Conservation (phyloP, 1,284 basidiomycete genomes). For the Trametes versicolor region DNA sequence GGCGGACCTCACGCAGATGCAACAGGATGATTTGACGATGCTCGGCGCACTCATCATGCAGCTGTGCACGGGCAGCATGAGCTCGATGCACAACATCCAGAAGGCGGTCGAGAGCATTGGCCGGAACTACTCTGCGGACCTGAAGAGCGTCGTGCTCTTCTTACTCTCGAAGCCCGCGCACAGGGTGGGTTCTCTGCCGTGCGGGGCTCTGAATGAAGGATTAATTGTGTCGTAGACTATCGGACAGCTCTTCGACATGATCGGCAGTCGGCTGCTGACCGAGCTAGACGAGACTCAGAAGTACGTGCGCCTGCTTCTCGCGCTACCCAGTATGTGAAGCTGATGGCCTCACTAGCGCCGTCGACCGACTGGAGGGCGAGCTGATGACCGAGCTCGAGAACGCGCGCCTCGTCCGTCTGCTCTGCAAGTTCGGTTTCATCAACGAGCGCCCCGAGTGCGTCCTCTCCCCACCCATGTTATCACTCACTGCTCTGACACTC, state of each 20-base stretch:
- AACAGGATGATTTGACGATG: constrained; percentile 90
- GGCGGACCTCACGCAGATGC: constrained; percentile 64
- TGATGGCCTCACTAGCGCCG: constrained; percentile 59
- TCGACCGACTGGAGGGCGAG: constrained; percentile 87
- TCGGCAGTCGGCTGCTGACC: constrained; percentile 76
- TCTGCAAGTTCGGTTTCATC: constrained; percentile 98
- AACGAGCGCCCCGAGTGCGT: constrained; percentile 97
- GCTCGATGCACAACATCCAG: constrained; percentile 71
- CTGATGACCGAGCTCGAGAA: constrained; percentile 96
- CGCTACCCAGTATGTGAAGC: neutral
- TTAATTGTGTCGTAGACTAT: constrained; percentile 62
- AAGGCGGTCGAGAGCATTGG: constrained; percentile 84
- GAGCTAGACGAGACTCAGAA: constrained; percentile 89
- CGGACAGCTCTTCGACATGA: constrained; percentile 82
- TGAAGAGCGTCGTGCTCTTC: constrained; percentile 85
- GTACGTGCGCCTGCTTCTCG: constrained; percentile 53
- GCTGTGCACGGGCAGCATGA: constrained; percentile 77
- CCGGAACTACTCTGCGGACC: constrained; percentile 81
- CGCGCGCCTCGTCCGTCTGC: constrained; percentile 89
- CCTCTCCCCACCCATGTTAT: neutral
- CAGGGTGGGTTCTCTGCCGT: constrained; percentile 52
- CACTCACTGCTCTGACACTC: neutral
- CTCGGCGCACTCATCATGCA: constrained; percentile 89
- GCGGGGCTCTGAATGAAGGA: neutral
- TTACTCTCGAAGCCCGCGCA: constrained; percentile 80